These are phyloP conservation scores for Thalassiosira gravida DNA, from an alignment of 352 stramenopile species.

Conservation along the genomic window DNA sequence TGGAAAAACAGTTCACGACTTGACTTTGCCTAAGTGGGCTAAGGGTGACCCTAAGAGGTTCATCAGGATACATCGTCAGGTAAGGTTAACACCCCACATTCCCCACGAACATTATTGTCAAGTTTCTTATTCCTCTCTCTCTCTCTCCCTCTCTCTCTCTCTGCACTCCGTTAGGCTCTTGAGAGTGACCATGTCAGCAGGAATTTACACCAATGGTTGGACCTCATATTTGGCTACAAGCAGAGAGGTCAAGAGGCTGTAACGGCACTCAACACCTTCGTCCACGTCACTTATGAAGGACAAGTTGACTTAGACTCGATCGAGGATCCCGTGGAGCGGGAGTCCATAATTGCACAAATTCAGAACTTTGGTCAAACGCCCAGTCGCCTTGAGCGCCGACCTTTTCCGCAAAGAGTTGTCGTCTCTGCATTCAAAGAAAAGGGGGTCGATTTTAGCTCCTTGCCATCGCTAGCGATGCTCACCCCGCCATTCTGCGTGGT, in stretches of 20 bases:
- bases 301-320: constrained; percentile 96
- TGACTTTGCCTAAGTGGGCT: constrained; percentile 96
- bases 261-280: constrained; percentile 96
- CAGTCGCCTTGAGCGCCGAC: constrained; percentile 76
- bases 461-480: constrained; percentile 73
- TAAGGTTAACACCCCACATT: constrained; percentile 51
- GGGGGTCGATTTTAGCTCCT: constrained; percentile 79
- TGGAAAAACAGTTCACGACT: constrained; percentile 89
- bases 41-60: constrained; percentile 93
- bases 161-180: constrained; percentile 86
- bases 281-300: constrained; percentile 98
- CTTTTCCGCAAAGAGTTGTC: constrained; percentile 73
- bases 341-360: constrained; percentile 90
- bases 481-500: constrained; percentile 86
- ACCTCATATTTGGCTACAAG: constrained; percentile 99
- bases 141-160: constrained; percentile 15
- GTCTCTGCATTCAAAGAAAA: constrained; percentile 71
- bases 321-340: constrained; percentile 90
- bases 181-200: constrained; percentile 97
- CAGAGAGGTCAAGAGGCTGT: constrained; percentile 93
- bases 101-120: not conserved
- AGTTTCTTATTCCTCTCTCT: constrained; percentile 12
- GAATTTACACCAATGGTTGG: constrained; percentile 97
- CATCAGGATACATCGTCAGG: constrained; percentile 91
- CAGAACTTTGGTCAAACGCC: constrained; percentile 88